These are phyloP conservation scores for Chenopodium quinoa DNA, from an alignment of 148 eudicot genomes.

Conservation along the genomic window DNA sequence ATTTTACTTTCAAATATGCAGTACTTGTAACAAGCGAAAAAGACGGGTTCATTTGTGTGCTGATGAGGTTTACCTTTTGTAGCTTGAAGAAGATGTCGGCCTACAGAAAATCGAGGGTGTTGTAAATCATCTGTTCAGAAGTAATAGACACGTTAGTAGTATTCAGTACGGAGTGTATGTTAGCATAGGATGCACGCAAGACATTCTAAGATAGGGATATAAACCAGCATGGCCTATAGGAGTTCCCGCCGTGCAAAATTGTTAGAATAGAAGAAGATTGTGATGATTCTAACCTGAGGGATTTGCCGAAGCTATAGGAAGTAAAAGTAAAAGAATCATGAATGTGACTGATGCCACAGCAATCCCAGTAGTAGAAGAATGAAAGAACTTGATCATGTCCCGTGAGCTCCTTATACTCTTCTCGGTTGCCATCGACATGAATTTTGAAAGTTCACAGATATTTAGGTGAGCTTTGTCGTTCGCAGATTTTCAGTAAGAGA, in stretches of 20 bases:
- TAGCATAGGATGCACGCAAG: neutral
- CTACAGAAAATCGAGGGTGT: constrained; percentile 6
- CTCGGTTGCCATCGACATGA: neutral
- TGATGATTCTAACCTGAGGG: constrained; percentile 5
- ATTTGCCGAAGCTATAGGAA: neutral
- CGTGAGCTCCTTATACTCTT: neutral
- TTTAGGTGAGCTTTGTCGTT: too few species aligned
- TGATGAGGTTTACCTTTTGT: constrained; percentile 8
- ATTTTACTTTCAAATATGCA: neutral
- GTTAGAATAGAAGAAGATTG: too few species aligned
- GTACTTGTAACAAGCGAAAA: neutral
- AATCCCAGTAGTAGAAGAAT: neutral
- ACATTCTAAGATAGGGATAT: too few species aligned
- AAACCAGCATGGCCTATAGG: neutral
- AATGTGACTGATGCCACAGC: neutral
- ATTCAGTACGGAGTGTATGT: neutral
- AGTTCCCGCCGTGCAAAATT: neutral
- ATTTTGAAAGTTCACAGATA: neutral
- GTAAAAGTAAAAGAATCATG: neutral
- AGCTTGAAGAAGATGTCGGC: constrained; percentile 26
- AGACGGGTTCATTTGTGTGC: neutral
- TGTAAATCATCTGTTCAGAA: constrained; percentile 6
- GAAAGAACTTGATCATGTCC: neutral
- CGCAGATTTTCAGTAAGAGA: neutral
- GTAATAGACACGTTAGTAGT: neutral